Base-by-base conservation (phyloP, 495 filamentous ascomycete genomes). In the Platismatia glauca region DNA sequence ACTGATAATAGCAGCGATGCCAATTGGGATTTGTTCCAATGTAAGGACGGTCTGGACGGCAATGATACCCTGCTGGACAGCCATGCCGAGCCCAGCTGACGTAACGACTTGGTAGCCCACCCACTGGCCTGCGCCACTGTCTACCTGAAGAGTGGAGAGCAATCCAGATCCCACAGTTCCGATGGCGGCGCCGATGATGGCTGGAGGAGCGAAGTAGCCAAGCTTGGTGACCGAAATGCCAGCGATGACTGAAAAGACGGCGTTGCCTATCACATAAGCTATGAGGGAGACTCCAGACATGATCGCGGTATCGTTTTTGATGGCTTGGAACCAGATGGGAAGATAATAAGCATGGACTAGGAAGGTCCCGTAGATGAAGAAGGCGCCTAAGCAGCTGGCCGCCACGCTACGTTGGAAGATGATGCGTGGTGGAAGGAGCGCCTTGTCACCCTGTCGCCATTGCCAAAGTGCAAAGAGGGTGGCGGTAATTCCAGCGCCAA, bases 301-400 rank as follows among this genome's bases (percentile, higher is more conserved):
- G 22, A 72, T 67, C 0, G 77, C 71, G 31, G 37, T 68, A 22
- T 62, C 69, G 37, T 60, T 68, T 34, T 71, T 70, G 41, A 77
- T 84, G 18, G 84, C 84, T 75, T 94, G 89, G 73, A 92, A 91
- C 85, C 86, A 91, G 48, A 90, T 77, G 0, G 86, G 87, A 6
- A 89, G 72, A 62, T 82, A 86, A 69, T 86, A 89, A 29, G 85
- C 67, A 53, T 74, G 67, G 18, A 77, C 66, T 57, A 79, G 68
- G 37, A 73, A 65, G 0, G 55, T 64, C 1, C 67, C 71, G 33
- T 68, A 70, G 46, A 71, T 31, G 18, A 65, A 69, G 9, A 68
- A 62, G 8, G 62, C 60, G n/a, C 60, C 69, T 33, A 64, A 18
- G 52, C 68, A 68, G 38, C 68, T 67, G 64, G 73, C 71, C 27